phyloP scores from a whole-genome alignment of 805 yeast species.

The Cyberlindnera maclurae region DNA sequence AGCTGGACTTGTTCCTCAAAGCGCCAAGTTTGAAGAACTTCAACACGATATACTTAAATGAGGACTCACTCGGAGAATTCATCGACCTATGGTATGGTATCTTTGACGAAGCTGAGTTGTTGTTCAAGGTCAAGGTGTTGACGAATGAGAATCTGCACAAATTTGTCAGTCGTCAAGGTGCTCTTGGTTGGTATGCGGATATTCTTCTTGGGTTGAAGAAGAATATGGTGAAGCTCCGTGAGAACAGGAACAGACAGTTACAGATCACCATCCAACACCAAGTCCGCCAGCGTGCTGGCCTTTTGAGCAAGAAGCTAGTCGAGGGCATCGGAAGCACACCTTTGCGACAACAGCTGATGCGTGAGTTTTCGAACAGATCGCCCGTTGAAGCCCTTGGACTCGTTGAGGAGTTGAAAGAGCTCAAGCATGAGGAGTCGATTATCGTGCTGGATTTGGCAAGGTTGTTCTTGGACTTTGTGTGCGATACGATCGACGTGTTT shows the following conservation, averaged over 20 bases:
- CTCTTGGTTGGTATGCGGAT: slow-evolving; percentile 63
- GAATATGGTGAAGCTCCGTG: slow-evolving; percentile 36
- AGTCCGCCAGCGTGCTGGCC: slow-evolving; percentile 49
- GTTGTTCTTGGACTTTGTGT: slow-evolving; percentile 38
- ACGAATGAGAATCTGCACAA: slow-evolving; percentile 29
- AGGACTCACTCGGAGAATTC: slow-evolving; percentile 42
- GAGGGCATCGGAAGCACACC: slow-evolving; percentile 22
- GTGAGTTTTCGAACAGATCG: slow-evolving; percentile 23
- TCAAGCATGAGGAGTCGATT: slow-evolving; percentile 30
- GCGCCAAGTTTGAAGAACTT: slow-evolving; percentile 15
- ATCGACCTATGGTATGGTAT: slow-evolving; percentile 55
- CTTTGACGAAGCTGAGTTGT: slow-evolving; percentile 54
- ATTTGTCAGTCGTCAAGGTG: slow-evolving; percentile 49
- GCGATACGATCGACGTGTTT: slow-evolving; percentile 41
- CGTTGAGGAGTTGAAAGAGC: slow-evolving; percentile 23
- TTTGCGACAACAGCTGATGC: slow-evolving; percentile 24
- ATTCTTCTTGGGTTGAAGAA: slow-evolving; percentile 50
- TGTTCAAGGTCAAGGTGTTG: slow-evolving; percentile 47
- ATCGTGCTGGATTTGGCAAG: slow-evolving; percentile 35
- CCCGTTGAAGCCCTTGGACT: slow-evolving; percentile 11
- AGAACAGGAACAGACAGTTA: slow-evolving; percentile 40
- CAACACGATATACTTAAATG: slow-evolving; percentile 31
- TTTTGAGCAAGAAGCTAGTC: slow-evolving; percentile 33
- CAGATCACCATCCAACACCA: slow-evolving; percentile 51
- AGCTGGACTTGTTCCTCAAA: slow-evolving; percentile 15